These are phyloP conservation scores for Cercospora beticola DNA, from an alignment of 2,329 filamentous ascomycete species.

Conservation along the genomic window DNA sequence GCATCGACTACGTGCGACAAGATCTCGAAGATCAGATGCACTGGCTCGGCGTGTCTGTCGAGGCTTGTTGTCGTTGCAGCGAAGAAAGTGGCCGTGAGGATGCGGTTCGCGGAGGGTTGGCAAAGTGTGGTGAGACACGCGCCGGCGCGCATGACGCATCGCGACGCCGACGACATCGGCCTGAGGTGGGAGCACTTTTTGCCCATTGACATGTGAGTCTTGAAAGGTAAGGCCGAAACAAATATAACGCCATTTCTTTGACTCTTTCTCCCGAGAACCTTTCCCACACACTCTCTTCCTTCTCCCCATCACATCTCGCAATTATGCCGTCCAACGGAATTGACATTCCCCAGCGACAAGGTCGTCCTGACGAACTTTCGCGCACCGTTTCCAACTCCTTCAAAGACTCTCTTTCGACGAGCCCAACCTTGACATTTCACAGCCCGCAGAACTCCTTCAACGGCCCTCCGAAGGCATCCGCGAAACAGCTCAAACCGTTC, in stretches of 20 bases:
- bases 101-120: background rate
- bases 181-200: constrained; percentile 1
- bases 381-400: constrained; percentile 41
- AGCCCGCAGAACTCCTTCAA: constrained; percentile 62
- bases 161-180: background rate
- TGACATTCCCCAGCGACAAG: constrained; percentile 38
- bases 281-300: background rate
- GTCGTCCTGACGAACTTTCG: constrained; percentile 24
- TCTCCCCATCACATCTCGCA: constrained; percentile 3
- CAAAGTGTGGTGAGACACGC: background rate
- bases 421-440: constrained; percentile 72
- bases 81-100: background rate
- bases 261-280: background rate
- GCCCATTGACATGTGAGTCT: constrained; percentile 1
- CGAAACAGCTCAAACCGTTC: constrained; percentile 90
- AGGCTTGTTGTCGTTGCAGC: background rate
- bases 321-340: constrained; percentile 37
- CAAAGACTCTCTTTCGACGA: constrained; percentile 63
- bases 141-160: constrained; percentile 3
- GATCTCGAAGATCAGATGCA: background rate
- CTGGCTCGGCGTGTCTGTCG: background rate
- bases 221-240: background rate
- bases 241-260: constrained; percentile 1
- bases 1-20: background rate
- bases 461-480: constrained; percentile 43